A percentile compares a stretch with the other conserved stretches of the same genome.
These are phyloP conservation scores for Andrographis paniculata DNA, from an alignment of 305 asterid species.

Conservation along the genomic window DNA sequence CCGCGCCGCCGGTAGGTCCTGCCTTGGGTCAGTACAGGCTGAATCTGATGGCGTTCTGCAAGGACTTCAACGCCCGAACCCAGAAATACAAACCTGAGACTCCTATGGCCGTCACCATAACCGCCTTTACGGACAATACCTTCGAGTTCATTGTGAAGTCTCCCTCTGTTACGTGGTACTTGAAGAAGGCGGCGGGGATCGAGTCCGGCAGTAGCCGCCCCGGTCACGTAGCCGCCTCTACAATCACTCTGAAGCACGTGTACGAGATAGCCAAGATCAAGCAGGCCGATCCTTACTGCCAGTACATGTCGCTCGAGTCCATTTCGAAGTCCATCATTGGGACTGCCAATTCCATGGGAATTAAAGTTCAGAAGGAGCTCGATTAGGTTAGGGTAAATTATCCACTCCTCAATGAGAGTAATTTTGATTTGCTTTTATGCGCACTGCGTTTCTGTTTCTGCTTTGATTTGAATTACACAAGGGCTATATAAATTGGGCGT, in stretches of 20 bases:
- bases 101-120: constrained; percentile 71
- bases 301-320: constrained; percentile 78
- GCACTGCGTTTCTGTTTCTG: too few species aligned
- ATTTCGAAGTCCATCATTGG: constrained; percentile 38
- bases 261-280: constrained; percentile 91
- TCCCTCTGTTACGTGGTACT: constrained; percentile 70
- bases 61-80: constrained; percentile 86
- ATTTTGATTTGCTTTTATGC: too few species aligned
- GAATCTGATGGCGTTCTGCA: constrained; percentile 90
- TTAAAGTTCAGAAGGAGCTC: constrained; percentile 52
- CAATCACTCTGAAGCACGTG: constrained; percentile 64
- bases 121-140: constrained; percentile 74
- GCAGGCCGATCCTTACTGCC: constrained; percentile 80
- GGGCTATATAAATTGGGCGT: too few species aligned
- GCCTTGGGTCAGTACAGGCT: constrained; percentile 82
- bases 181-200: constrained; percentile 90
- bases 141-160: constrained; percentile 75
- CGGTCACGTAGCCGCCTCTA: constrained; percentile 67
- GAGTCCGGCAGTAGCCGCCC: constrained; percentile 76
- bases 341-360: constrained; percentile 21
- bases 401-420: too few species aligned
- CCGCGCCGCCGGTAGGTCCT: constrained; percentile 89
- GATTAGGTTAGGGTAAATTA: constrained; percentile 21
- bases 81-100: constrained; percentile 74
- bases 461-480: too few species aligned